Evolutionary conservation across 164 flowering plant species (phyloP).

Genomic region (Magnolia sinica): DNA sequence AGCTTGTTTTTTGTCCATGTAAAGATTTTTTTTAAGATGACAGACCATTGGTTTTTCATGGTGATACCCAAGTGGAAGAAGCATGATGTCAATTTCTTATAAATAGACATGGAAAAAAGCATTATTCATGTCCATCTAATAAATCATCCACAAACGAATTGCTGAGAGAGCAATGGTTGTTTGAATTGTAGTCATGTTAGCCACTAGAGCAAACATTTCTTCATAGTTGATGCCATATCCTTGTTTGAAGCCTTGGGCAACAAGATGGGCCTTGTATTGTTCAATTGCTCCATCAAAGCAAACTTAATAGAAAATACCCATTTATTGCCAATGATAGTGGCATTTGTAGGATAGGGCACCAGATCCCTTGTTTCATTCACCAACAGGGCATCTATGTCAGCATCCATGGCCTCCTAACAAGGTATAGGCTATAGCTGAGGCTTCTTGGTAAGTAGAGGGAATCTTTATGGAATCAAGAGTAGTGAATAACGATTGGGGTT

Average conservation of each 20-base stretch:
- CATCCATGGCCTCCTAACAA: not conserved
- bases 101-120: not conserved
- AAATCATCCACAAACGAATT: not conserved
- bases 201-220: not conserved
- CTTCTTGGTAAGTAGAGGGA: not conserved
- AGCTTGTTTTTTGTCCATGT: too few species aligned
- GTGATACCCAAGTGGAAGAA: not conserved
- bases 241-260: not conserved
- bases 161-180: not conserved
- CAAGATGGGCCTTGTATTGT: not conserved
- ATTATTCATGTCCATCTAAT: not conserved
- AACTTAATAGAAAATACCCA: not conserved
- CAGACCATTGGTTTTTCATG: too few species aligned
- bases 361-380: not conserved
- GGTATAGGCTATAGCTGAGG: not conserved
- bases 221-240: not conserved
- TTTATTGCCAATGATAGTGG: not conserved
- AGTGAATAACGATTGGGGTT: not conserved
- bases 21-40: too few species aligned
- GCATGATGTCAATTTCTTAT: not conserved
- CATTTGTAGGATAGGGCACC: not conserved
- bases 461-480: not conserved
- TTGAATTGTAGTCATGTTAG: not conserved
- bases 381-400: not conserved
- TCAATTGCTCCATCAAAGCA: not conserved